phyloP scores from a whole-genome alignment of 441 rosid species.

The Aquilaria agallochum region DNA sequence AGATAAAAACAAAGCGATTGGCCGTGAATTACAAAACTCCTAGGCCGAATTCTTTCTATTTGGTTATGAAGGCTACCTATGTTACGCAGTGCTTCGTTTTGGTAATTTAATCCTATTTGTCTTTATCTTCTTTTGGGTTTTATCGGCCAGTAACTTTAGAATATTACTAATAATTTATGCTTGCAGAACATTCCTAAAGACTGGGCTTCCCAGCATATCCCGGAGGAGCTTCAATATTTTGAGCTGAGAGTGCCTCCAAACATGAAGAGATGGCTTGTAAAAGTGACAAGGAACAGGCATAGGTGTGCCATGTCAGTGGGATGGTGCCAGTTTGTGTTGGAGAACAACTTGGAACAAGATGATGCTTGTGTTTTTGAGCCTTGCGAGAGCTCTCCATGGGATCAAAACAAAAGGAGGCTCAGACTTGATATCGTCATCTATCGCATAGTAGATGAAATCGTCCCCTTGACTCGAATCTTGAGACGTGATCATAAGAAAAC shows the following conservation, averaged over 20 bases:
- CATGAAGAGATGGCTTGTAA: not conserved
- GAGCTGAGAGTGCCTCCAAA: not conserved
- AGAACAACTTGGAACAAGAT: conserved; percentile 8
- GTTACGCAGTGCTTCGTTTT: not conserved
- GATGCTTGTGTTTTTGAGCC: conserved; percentile 10
- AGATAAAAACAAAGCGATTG: not conserved
- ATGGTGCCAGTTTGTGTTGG: conserved; percentile 5
- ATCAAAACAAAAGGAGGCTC: not conserved
- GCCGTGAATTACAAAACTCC: not conserved
- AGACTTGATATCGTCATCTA: not conserved
- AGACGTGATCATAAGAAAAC: too few species aligned
- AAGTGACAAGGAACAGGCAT: not conserved
- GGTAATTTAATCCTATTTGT: conserved; percentile 1
- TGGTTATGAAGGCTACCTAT: conserved; percentile 5
- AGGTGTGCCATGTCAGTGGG: not conserved
- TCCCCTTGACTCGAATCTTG: not conserved
- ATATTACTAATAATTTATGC: not conserved
- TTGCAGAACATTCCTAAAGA: not conserved
- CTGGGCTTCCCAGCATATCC: not conserved
- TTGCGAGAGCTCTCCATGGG: not conserved
- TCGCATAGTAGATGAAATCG: conserved; percentile 1
- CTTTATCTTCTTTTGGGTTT: not conserved
- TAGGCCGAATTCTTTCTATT: not conserved
- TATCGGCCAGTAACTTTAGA: too few species aligned
- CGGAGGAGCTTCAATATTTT: not conserved